These are phyloP conservation scores for Saturnispora besseyi DNA, from an alignment of 805 yeast genomes.

Conservation along the genomic window DNA sequence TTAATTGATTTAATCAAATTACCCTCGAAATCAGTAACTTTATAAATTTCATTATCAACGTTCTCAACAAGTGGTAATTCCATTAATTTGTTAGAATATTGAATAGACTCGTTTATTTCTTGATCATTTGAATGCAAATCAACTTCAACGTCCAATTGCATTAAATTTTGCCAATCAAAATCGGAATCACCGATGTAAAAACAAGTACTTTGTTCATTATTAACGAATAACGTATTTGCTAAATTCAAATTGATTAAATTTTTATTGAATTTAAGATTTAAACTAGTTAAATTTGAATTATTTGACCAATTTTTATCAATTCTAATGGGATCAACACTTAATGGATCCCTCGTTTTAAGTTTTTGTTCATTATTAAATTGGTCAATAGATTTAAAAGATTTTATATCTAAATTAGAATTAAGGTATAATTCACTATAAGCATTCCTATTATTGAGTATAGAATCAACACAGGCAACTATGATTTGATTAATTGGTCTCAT, in stretches of 20 bases:
- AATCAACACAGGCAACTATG: conserved; percentile 23
- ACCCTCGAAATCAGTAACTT: conserved; percentile 42
- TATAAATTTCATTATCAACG: conserved; percentile 21
- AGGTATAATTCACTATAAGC: conserved; percentile 25
- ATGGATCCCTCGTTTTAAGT: conserved; percentile 7
- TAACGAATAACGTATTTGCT: conserved; percentile 24
- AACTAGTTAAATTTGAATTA: conserved; percentile 2
- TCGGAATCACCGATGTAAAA: conserved; percentile 15
- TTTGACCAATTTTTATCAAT: conserved; percentile 18
- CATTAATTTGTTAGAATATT: conserved; percentile 8
- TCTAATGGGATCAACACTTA: conserved; percentile 15
- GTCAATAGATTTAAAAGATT: conserved; percentile 10
- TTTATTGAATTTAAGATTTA: conserved; percentile 7
- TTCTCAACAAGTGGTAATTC: conserved; percentile 12
- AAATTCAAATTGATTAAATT: conserved; percentile 8
- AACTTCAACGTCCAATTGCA: not conserved
- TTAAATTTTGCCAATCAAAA: conserved; percentile 10
- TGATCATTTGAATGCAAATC: not conserved
- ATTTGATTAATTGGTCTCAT: conserved; percentile 12
- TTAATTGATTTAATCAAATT: conserved; percentile 54
- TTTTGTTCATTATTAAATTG: conserved; percentile 1
- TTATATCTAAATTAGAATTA: conserved; percentile 12
- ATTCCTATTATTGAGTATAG: conserved; percentile 19
- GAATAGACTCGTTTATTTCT: not conserved
- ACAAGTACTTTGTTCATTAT: conserved; percentile 20